Evolutionary conservation across 257 asterid genomes (phyloP).

Genomic region (Voacanga thouarsii): DNA sequence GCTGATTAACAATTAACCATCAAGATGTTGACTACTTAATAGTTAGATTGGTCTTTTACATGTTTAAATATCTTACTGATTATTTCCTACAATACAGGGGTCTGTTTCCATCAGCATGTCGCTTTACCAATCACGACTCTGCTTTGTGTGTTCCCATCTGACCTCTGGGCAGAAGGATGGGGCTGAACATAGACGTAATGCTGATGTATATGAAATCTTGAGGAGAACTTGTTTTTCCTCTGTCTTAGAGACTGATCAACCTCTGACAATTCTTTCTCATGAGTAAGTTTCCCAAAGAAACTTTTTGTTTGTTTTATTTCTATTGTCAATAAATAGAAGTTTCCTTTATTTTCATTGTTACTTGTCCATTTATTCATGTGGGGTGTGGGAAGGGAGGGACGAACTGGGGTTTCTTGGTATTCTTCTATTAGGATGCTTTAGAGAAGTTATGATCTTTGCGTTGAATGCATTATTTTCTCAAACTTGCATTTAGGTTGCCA

Average conservation of each 20-base stretch:
- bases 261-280: slow-evolving; percentile 83
- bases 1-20: background rate
- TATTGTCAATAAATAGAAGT: background rate
- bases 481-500: background rate
- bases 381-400: no score
- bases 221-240: slow-evolving; percentile 78
- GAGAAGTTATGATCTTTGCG: background rate
- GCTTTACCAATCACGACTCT: slow-evolving; percentile 70
- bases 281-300: slow-evolving; percentile 53
- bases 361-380: no score
- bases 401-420: background rate
- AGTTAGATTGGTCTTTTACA: background rate
- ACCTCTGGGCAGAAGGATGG: slow-evolving; percentile 80
- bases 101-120: slow-evolving; percentile 94
- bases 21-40: background rate
- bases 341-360: background rate
- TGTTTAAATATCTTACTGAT: slow-evolving; percentile 2
- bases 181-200: slow-evolving; percentile 73
- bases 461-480: background rate
- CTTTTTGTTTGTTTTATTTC: background rate
- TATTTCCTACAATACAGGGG: slow-evolving; percentile 50
- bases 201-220: slow-evolving; percentile 75
- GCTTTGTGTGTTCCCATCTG: slow-evolving; percentile 94
- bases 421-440: background rate
- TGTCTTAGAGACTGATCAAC: slow-evolving; percentile 63